Conservation (phyloP, 148 eudicot genomes). For the Agrostemma githago region DNA sequence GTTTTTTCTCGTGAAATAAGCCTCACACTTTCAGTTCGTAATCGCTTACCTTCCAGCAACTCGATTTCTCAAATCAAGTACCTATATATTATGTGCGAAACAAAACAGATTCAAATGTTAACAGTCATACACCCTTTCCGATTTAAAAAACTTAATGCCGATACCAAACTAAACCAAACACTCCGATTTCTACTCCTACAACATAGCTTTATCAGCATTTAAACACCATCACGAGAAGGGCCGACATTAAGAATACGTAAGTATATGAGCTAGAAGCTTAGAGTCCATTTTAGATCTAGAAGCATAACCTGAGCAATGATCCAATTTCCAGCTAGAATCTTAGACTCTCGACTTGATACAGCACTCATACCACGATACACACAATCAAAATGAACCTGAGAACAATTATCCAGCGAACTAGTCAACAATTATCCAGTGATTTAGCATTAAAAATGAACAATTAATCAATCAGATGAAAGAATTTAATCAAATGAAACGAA, state of each 20-base stretch:
- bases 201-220: no score
- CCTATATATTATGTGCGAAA: constrained; percentile 31
- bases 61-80: constrained; percentile 57
- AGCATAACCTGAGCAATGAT: constrained; percentile 75
- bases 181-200: no score
- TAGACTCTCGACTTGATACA: constrained; percentile 91
- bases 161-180: neutral
- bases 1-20: constrained; percentile 67
- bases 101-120: neutral
- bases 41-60: constrained; percentile 45
- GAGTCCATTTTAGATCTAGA: neutral
- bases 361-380: constrained; percentile 78
- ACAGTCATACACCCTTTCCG: no score
- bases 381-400: constrained; percentile 95
- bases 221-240: no score
- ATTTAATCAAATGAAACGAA: no score
- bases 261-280: neutral
- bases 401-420: constrained; percentile 15
- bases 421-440: neutral
- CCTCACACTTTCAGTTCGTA: constrained; percentile 55
- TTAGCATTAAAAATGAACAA: no score
- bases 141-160: neutral
- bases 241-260: no score
- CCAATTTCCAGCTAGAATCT: constrained; percentile 93
- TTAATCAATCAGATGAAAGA: no score